Base-by-base conservation (phyloP, 2,329 filamentous ascomycete species). In the Nigrospora sphaerica region DNA sequence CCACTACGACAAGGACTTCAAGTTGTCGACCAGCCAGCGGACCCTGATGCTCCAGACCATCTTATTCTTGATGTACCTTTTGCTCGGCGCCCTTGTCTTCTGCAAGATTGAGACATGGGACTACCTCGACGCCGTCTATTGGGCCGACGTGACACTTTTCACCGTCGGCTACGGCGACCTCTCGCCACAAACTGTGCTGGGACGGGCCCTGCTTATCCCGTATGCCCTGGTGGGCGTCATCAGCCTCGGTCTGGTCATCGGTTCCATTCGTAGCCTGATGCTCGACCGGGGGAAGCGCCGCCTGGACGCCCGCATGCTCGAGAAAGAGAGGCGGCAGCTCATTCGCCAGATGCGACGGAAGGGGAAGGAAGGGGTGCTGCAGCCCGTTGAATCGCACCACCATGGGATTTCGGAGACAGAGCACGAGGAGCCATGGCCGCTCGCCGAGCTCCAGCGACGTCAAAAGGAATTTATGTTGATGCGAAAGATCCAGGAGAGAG, bases 21-120 rank as follows among this genome's bases (percentile, higher is more conserved):
- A 77, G 54, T 73, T 95, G 19, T 91, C 86, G 0, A 79, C 83
- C 45, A 85, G 85, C 50, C 91, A 96, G 63, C 79, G 91, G 11
- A 95, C 88, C 0, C 70, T 96, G 18, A 95, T 96, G 73, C 68
- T 95, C 28, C 91, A 96, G 65, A 95, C 89, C 1, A 95, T 95
- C 65, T 71, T 86, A 46, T 88, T 95, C 59, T 83, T 95, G 44
- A 67, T 88, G 41, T 95, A 93, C 72, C 70, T 96, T 0, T 81
- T 87, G 0, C 66, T 89, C 2, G 91, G 91, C 1, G 88, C 85
- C 0, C 77, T 83, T 0, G 68, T 95, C 0, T 95, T 93, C 59
- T 80, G 81, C 6, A 71, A 70, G 2, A 75, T 93, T 3, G 85
- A 95, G 50, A 75, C 67, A 4, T 93, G 90, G 83, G 69, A 73